Base-by-base conservation (phyloP, 768 basidiomycete genomes). In the Boletales sp. region DNA sequence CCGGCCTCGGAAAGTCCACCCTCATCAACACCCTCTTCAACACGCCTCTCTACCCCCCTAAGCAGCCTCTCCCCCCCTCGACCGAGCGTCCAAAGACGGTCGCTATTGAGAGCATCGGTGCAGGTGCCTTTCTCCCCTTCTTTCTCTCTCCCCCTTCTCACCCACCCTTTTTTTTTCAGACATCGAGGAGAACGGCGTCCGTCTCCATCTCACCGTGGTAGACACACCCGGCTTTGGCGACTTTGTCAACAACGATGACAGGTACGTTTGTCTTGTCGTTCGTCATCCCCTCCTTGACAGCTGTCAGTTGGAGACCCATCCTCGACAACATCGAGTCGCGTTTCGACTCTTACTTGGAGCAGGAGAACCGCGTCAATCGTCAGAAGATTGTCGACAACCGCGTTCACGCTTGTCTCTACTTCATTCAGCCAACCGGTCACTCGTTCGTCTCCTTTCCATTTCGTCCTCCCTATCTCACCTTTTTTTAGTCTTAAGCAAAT, bases 191-290 rank as follows among this genome's bases (percentile, higher is more conserved):
- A 95, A 89, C 52, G 95, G 94, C 51, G 97, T 98, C 37, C 83
- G 94, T 59, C 83, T 98, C 39, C 93, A 94, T 66, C 74, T 99
- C 49, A 98, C 94, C n/a, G 95, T 99, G 54, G 97, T 99, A 55
- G 97, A 99, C 68, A 99, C 94, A 27, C 97, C 97, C 49, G 97
- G 97, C 31, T 99, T 97, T 64, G 97, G 97, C 53, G 97, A 99
- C 70, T 98, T 97, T 69, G 94, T 98, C 66, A 97, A 99, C 78
- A 99, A 99, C 69, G 92, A 97, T 60, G 93, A 97, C 65, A 94
- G 94, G 93, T 92, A 55, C 57, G 73, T 56, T 56, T 59, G 42
- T 46, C 55, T 63, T 38, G 45, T 15, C 19, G 59, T 43, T 36
- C 17, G 35, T 27, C 18, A 31, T 44, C 45, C 43, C 17, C 55